These are phyloP conservation scores for Wickerhamiella spandovensis DNA, from an alignment of 805 yeast genomes.

Conservation along the genomic window DNA sequence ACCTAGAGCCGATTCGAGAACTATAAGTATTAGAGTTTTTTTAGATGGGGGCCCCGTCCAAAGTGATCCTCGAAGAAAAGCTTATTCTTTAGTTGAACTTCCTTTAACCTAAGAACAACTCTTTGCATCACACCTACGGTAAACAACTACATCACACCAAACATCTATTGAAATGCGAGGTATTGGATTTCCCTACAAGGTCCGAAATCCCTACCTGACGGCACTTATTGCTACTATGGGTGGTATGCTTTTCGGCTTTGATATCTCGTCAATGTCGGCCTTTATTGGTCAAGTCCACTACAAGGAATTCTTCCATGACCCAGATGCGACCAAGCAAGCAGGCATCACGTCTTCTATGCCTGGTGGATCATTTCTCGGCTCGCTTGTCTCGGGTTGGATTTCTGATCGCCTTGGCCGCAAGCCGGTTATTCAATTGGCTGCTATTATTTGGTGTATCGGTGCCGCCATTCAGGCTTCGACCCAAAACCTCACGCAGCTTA, in stretches of 20 bases:
- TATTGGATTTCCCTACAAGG: conserved; percentile 23
- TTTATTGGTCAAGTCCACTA: conserved; percentile 43
- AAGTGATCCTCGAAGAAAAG: neutral
- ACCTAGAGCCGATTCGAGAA: neutral
- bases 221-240: conserved; percentile 48
- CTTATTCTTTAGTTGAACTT: neutral
- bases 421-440: conserved; percentile 37
- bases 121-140: too few species aligned
- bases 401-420: conserved; percentile 48
- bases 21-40: neutral
- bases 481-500: conserved; percentile 31
- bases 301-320: conserved; percentile 32
- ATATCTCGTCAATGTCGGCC: conserved; percentile 64
- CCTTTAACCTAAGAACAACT: too few species aligned
- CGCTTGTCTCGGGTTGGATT: conserved; percentile 38
- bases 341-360: conserved; percentile 65
- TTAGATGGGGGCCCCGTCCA: neutral
- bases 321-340: conserved; percentile 39
- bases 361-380: conserved; percentile 63
- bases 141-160: neutral
- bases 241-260: conserved; percentile 67
- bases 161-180: neutral
- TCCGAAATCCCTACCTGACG: conserved; percentile 44
- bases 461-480: conserved; percentile 40
- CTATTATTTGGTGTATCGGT: conserved; percentile 49